These are phyloP conservation scores for Moelleriella libera DNA, from an alignment of 2,329 filamentous ascomycete genomes.

Conservation along the genomic window DNA sequence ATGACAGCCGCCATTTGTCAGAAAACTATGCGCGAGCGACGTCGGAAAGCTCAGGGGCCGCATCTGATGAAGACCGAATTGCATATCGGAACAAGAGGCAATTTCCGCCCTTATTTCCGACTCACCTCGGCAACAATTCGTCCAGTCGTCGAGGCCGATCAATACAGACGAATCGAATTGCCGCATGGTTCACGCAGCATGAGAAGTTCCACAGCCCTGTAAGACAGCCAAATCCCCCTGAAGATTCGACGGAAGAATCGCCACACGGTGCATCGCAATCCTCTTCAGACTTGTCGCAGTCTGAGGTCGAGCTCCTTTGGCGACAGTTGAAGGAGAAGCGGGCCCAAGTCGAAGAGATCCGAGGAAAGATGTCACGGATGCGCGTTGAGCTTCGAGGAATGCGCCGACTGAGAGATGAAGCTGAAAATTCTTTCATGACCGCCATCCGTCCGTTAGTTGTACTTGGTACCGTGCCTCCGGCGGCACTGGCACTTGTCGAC, in stretches of 20 bases:
- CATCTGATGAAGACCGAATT: constrained; percentile 14
- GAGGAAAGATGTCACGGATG: constrained; percentile 16
- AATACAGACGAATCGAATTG: constrained; percentile 17
- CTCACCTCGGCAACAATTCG: constrained; percentile 8
- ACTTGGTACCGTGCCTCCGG: constrained; percentile 6
- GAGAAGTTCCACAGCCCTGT: constrained; percentile 13
- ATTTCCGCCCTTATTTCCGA: constrained; percentile 18
- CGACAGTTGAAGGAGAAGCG: constrained; percentile 19
- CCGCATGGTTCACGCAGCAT: constrained; percentile 18
- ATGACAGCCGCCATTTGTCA: not conserved
- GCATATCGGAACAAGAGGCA: constrained; percentile 15
- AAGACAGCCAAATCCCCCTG: constrained; percentile 5
- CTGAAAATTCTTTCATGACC: constrained; percentile 26
- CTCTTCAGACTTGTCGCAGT: constrained; percentile 10
- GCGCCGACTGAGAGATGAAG: constrained; percentile 17
- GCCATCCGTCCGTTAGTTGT: constrained; percentile 19
- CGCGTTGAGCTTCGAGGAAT: constrained; percentile 16
- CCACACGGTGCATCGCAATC: not conserved
- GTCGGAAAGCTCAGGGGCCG: constrained; percentile 8
- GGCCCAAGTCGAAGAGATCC: constrained; percentile 13
- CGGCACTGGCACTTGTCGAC: constrained; percentile 12
- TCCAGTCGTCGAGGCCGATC: constrained; percentile 11
- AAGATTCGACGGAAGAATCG: constrained; percentile 3
- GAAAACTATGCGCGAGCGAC: too few species aligned
- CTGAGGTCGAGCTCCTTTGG: constrained; percentile 20